Conservation (phyloP, 2,329 filamentous ascomycete genomes). For the Xylariaceae sp. region DNA sequence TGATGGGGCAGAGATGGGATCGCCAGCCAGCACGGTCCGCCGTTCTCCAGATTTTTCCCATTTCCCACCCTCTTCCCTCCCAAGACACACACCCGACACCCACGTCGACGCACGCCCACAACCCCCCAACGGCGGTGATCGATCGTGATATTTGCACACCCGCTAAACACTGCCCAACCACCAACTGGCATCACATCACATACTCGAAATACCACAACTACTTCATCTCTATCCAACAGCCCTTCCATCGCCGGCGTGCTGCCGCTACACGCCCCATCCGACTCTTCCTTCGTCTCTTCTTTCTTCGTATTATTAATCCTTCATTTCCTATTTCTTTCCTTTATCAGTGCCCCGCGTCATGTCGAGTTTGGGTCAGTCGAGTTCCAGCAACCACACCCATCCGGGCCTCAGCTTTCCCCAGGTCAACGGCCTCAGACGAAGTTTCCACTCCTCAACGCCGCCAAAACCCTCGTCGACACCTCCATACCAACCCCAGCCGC, state of each 20-base stretch:
- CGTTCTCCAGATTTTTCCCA: background rate
- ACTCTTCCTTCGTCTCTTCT: slow-evolving; percentile 15
- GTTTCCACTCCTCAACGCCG: slow-evolving; percentile 45
- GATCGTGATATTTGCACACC: slow-evolving; percentile 33
- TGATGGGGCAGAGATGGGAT: background rate
- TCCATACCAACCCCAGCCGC: slow-evolving; percentile 51
- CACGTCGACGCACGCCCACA: no score
- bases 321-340: slow-evolving; percentile 16
- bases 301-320: slow-evolving; percentile 8
- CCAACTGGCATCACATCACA: slow-evolving; percentile 32
- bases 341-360: slow-evolving; percentile 31
- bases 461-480: slow-evolving; percentile 54
- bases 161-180: slow-evolving; percentile 28
- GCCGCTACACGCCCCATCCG: slow-evolving; percentile 22
- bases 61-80: slow-evolving; percentile 26
- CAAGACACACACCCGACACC: slow-evolving; percentile 26
- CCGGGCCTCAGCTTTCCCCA: slow-evolving; percentile 51
- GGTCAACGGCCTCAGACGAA: slow-evolving; percentile 45
- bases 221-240: background rate
- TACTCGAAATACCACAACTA: slow-evolving; percentile 16
- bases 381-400: slow-evolving; percentile 46
- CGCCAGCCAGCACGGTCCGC: background rate
- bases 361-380: slow-evolving; percentile 47
- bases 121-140: slow-evolving; percentile 29
- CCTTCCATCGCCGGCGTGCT: background rate